Conservation (phyloP, 768 basidiomycete genomes). For the Harrya chromipes region DNA sequence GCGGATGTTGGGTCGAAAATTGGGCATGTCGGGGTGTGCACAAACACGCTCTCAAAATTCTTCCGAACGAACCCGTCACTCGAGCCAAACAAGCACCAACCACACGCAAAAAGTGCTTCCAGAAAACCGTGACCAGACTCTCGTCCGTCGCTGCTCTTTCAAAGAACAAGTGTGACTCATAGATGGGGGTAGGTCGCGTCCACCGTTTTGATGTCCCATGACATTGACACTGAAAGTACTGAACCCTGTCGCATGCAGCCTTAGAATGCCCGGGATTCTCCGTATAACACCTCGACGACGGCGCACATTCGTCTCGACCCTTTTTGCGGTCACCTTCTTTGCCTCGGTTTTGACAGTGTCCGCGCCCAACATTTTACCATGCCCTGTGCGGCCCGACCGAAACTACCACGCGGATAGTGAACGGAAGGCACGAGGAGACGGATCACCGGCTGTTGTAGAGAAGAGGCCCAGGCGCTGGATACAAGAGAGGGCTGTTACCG, state of each 20-base stretch:
- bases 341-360: slow-evolving; percentile 78
- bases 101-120: not conserved
- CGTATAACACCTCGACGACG: slow-evolving; percentile 55
- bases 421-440: slow-evolving; percentile 24
- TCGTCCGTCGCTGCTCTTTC: too few species aligned
- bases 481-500: slow-evolving; percentile 52
- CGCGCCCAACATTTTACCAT: slow-evolving; percentile 75
- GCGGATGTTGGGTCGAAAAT: slow-evolving; percentile 40
- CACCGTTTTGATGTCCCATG: too few species aligned
- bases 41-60: too few species aligned
- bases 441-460: slow-evolving; percentile 43
- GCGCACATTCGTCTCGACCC: slow-evolving; percentile 71
- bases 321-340: slow-evolving; percentile 79
- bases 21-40: slow-evolving; percentile 15
- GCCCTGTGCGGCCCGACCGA: slow-evolving; percentile 65
- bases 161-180: slow-evolving; percentile 9
- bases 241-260: slow-evolving; percentile 48
- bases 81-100: slow-evolving; percentile 26
- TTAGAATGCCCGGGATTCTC: slow-evolving; percentile 60
- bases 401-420: slow-evolving; percentile 58
- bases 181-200: slow-evolving; percentile 26
- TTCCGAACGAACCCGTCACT: too few species aligned
- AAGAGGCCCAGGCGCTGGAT: slow-evolving; percentile 78
- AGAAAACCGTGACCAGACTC: not conserved
- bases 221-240: slow-evolving; percentile 15